Evolutionary conservation across 2,329 filamentous ascomycete genomes (phyloP).

Genomic region (Colletotrichum liriopes): DNA sequence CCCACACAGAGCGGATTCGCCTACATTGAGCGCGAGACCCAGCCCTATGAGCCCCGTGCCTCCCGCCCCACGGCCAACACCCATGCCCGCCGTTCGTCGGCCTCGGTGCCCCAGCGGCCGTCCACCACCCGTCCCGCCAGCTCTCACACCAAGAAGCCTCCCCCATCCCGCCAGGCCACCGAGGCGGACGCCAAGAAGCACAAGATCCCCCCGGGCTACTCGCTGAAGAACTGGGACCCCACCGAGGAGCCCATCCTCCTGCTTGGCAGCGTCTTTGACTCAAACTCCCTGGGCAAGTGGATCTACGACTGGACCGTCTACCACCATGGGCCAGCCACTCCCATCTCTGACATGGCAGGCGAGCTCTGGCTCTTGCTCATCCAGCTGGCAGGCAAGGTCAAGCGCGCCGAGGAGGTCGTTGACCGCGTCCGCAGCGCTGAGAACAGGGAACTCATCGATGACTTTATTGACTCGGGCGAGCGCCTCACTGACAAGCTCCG

Average conservation of each 20-base stretch:
- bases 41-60: slow-evolving; percentile 60
- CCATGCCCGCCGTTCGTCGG: slow-evolving; percentile 64
- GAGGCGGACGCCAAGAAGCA: slow-evolving; percentile 74
- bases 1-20: slow-evolving; percentile 66
- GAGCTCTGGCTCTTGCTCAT: slow-evolving; percentile 97
- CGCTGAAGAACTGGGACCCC: slow-evolving; percentile 98
- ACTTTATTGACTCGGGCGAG: slow-evolving; percentile 92
- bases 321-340: slow-evolving; percentile 84
- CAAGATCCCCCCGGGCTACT: slow-evolving; percentile 90
- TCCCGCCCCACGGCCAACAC: slow-evolving; percentile 59
- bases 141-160: slow-evolving; percentile 58
- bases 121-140: slow-evolving; percentile 66
- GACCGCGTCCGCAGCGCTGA: slow-evolving; percentile 80
- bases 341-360: slow-evolving; percentile 91
- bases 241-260: slow-evolving; percentile 94
- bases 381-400: slow-evolving; percentile 93
- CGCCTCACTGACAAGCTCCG: slow-evolving; percentile 89
- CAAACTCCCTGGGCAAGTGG: slow-evolving; percentile 98
- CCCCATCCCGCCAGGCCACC: slow-evolving; percentile 63
- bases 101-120: slow-evolving; percentile 66
- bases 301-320: slow-evolving; percentile 99
- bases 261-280: slow-evolving; percentile 95
- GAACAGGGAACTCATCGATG: slow-evolving; percentile 85
- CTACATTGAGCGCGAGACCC: slow-evolving; percentile 53
- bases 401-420: slow-evolving; percentile 86